Conservation (phyloP, 768 basidiomycete genomes). For the Psilocybe cyanescens region DNA sequence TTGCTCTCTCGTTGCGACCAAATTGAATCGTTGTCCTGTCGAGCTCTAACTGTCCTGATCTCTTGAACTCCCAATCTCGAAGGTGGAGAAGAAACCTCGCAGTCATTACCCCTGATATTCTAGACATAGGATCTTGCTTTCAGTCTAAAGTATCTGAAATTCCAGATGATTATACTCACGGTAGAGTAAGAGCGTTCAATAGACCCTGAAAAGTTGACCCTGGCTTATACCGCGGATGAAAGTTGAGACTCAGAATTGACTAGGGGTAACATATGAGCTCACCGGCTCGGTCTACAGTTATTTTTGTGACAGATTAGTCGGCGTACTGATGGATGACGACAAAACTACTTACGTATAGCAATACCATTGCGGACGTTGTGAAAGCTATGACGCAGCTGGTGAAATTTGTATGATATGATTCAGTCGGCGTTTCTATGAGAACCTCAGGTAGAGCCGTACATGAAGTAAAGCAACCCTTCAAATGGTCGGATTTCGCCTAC, state of each 20-base stretch:
- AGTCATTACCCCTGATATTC: slow-evolving; percentile 16
- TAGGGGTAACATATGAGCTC: too few relatives aligned
- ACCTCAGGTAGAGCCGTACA: background rate
- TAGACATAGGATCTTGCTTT: background rate
- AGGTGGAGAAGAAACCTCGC: slow-evolving; percentile 23
- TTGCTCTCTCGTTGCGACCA: background rate
- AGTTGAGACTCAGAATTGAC: background rate
- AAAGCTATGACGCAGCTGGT: background rate
- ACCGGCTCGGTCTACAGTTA: background rate
- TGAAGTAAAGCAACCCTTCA: slow-evolving; percentile 8
- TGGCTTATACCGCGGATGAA: background rate
- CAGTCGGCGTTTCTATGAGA: too few relatives aligned
- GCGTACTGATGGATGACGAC: background rate
- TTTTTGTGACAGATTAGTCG: background rate
- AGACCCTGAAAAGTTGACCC: slow-evolving; percentile 17
- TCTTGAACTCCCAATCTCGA: slow-evolving; percentile 15
- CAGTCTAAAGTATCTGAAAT: too few relatives aligned
- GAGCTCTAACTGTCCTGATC: background rate
- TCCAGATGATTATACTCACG: slow-evolving; percentile 2
- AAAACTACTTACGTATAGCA: slow-evolving; percentile 1
- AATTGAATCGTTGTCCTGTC: background rate
- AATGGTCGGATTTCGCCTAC: background rate
- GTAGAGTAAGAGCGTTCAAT: slow-evolving; percentile 19
- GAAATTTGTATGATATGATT: background rate
- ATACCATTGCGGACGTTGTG: background rate